These are phyloP conservation scores for Scenedesmus sp. DNA, from an alignment of 163 green algal species.

Conservation along the genomic window DNA sequence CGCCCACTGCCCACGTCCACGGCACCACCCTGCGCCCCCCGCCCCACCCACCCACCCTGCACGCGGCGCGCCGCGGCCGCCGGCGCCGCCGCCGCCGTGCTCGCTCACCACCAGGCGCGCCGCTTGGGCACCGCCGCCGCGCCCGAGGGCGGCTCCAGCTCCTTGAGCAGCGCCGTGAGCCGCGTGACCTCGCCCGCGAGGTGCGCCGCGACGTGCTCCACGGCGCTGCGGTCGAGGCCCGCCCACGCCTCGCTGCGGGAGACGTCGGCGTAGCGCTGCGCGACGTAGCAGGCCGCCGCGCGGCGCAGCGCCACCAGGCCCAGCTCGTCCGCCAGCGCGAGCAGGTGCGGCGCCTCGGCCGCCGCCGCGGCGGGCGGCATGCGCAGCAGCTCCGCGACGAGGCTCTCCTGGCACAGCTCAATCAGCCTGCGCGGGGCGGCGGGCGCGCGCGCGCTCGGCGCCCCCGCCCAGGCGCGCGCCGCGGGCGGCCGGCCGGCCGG, in stretches of 20 bases:
- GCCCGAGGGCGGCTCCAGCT: constrained; percentile 30
- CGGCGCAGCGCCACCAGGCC: constrained; percentile 30
- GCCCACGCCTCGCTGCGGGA: constrained; percentile 13
- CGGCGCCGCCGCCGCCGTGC: neutral
- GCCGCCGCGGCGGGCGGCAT: constrained; percentile 9
- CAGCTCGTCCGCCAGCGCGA: constrained; percentile 40
- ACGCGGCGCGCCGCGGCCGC: too few species aligned
- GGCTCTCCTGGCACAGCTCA: constrained; percentile 44
- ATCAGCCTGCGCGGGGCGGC: constrained; percentile 42
- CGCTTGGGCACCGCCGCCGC: constrained; percentile 23
- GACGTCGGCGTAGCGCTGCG: constrained; percentile 34
- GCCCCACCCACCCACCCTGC: too few species aligned
- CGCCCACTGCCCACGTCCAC: too few species aligned
- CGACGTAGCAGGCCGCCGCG: constrained; percentile 24
- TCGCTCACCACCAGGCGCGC: constrained; percentile 27
- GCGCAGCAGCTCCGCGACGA: constrained; percentile 25
- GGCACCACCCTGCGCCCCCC: too few species aligned
- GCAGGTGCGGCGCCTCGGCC: constrained; percentile 38
- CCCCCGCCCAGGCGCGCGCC: neutral
- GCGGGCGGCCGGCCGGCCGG: neutral
- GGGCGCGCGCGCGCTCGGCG: too few species aligned
- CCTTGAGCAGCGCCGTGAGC: constrained; percentile 11
- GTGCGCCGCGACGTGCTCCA: constrained; percentile 8
- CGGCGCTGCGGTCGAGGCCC: neutral
- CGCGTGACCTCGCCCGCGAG: constrained; percentile 18